Percentiles rank a stretch among this genome's conserved stretches.
phyloP scores from a whole-genome alignment of 495 filamentous ascomycete genomes.

The Tuber melanosporum region DNA sequence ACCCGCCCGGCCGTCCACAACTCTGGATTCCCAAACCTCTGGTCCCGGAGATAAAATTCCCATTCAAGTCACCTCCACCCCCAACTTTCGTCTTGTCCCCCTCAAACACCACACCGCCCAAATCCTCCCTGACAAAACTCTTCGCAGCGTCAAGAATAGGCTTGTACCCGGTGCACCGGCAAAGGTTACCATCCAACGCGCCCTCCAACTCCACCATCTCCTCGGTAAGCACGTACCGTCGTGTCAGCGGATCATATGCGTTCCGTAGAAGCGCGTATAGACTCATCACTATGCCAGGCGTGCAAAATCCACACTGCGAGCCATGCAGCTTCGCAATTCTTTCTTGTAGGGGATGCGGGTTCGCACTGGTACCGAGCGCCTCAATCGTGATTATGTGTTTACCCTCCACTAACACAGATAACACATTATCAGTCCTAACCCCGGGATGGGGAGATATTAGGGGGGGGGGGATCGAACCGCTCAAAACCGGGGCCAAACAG shows the following conservation, averaged over 20 bases:
- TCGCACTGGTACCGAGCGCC: conserved; percentile 43
- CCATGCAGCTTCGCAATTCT: conserved; percentile 46
- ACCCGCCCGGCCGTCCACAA: conserved; percentile 45
- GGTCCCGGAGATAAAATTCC: conserved; percentile 19
- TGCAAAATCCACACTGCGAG: conserved; percentile 47
- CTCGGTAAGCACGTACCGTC: conserved; percentile 40
- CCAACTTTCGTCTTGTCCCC: background rate
- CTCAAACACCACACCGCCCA: conserved; percentile 42
- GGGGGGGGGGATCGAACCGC: conserved; percentile 43
- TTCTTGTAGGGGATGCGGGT: conserved; percentile 46
- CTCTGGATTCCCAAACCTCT: conserved; percentile 13
- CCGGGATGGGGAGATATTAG: conserved; percentile 25
- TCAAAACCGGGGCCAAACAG: conserved; percentile 84
- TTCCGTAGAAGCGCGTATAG: conserved; percentile 46
- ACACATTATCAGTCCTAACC: conserved; percentile 10
- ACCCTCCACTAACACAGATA: conserved; percentile 38
- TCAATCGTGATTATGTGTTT: conserved; percentile 48
- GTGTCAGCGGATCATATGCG: conserved; percentile 42
- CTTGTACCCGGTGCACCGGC: conserved; percentile 47
- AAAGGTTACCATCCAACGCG: conserved; percentile 46
- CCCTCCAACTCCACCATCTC: conserved; percentile 45
- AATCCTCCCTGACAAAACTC: conserved; percentile 49
- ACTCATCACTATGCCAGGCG: conserved; percentile 47
- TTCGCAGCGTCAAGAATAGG: conserved; percentile 47
- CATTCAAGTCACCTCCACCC: conserved; percentile 8